Base-by-base conservation (phyloP, 345 rosid species). In the Chamaenerion angustifolium region DNA sequence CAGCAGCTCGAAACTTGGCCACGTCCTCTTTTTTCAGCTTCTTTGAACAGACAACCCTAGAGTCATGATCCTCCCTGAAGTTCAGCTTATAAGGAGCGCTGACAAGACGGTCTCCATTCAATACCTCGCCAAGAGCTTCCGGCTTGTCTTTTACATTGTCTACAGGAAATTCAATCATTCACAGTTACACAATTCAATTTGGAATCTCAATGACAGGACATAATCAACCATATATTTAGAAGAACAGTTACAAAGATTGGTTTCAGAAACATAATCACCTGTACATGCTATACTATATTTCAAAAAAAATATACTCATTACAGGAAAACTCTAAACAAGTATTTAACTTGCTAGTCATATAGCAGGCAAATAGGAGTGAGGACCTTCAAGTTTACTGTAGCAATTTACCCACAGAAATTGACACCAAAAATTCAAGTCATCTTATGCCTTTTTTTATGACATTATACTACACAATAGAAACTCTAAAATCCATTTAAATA, bases 11-110 rank as follows among this genome's bases (percentile, higher is more conserved):
- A 42, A 70, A 70, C 46, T 49, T 51, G 18, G 58, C 68, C 63
- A 70, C 71, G 13, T 70, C 62, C 43, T 70, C 59, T 50, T 54
- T 62, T 1, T 52, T 35, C 49, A 70, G 61, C 58, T 31, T 65
- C 49, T 51, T 65, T 35, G 25, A 45, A 54, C 74, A 70, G 15
- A 54, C 74, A 58, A 58, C 45, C 14, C 54, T 58, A 6, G 74
- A 61, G 45, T 57, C 64, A 13, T 70, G 65, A 10, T 70, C 18
- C 50, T 17, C 25, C 25, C 11, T 16, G 6, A 47, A 47, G 18
- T 47, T 27, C 12, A 47, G 50, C 74, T 14, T 62, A 54, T 40
- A 51, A 15, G 54, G 54, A 5, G 54, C 40, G 37, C 54, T 51
- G n/a, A 51, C 54, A 10, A 51, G 42, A 12, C 54, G 54, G 37